phyloP scores from a whole-genome alignment of 768 basidiomycete species.

The Auriscalpium microsporum region DNA sequence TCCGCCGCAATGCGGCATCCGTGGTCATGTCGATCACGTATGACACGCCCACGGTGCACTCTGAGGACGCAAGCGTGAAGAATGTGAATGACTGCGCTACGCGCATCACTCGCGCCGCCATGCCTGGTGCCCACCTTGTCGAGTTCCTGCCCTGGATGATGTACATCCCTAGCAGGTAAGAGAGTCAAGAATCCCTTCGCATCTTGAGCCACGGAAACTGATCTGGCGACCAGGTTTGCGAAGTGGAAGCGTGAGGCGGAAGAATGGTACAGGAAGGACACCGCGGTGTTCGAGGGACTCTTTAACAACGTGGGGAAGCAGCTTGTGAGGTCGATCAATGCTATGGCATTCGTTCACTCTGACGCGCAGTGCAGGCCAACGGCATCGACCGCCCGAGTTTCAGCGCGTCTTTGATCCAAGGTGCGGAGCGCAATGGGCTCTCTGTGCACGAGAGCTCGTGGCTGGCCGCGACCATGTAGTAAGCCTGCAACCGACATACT shows the following conservation, averaged over 20 bases:
- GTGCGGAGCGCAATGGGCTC: not conserved
- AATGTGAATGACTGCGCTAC: not conserved
- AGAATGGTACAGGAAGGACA: not conserved
- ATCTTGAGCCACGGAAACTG: not conserved
- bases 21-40: not conserved
- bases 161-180: conserved; percentile 3
- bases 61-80: not conserved
- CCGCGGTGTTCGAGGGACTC: not conserved
- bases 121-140: conserved; percentile 3
- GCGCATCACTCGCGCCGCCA: not conserved
- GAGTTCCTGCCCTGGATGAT: conserved; percentile 5
- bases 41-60: not conserved
- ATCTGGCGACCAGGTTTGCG: not conserved
- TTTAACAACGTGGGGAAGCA: not conserved
- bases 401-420: not conserved
- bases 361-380: not conserved
- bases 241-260: conserved; percentile 6
- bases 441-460: conserved; percentile 3
- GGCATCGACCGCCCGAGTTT: conserved; percentile 1
- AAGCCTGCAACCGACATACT: not conserved
- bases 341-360: not conserved
- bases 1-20: not conserved
- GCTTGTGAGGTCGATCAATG: not conserved
- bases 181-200: not conserved
- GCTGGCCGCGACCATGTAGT: conserved; percentile 5